These are phyloP conservation scores for Eutrema yunnanense DNA, from an alignment of 345 rosid genomes.

Conservation along the genomic window DNA sequence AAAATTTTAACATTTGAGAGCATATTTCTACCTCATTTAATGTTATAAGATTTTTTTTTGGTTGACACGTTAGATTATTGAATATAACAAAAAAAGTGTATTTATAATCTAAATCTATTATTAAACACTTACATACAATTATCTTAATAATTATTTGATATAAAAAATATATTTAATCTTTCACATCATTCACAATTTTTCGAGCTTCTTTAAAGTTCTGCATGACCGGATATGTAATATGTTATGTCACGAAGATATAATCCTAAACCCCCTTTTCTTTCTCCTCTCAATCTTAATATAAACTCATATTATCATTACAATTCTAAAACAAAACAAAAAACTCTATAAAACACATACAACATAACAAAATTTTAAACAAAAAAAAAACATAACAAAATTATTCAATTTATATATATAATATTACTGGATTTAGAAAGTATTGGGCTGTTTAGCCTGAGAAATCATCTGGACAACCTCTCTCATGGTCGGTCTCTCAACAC, in stretches of 20 bases:
- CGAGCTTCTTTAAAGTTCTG: neutral
- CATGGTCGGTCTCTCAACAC: constrained; percentile 93
- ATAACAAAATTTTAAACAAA: neutral
- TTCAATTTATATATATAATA: neutral
- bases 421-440: constrained; percentile 38
- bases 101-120: no score
- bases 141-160: neutral
- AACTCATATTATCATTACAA: constrained; percentile 20
- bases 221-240: neutral
- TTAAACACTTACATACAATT: neutral
- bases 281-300: constrained; percentile 5
- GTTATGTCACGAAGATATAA: neutral
- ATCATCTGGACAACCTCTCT: constrained; percentile 93
- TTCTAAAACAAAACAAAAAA: constrained; percentile 1
- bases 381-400: constrained; percentile 1
- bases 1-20: no score
- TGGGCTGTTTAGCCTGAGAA: constrained; percentile 56
- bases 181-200: neutral
- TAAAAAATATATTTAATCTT: neutral
- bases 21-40: no score
- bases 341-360: constrained; percentile 13
- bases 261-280: neutral
- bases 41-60: no score
- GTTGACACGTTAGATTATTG: no score
- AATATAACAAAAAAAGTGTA: no score